Evolutionary conservation across 2,329 filamentous ascomycete genomes (phyloP).

Genomic region (Pestalotiopsis sp.): DNA sequence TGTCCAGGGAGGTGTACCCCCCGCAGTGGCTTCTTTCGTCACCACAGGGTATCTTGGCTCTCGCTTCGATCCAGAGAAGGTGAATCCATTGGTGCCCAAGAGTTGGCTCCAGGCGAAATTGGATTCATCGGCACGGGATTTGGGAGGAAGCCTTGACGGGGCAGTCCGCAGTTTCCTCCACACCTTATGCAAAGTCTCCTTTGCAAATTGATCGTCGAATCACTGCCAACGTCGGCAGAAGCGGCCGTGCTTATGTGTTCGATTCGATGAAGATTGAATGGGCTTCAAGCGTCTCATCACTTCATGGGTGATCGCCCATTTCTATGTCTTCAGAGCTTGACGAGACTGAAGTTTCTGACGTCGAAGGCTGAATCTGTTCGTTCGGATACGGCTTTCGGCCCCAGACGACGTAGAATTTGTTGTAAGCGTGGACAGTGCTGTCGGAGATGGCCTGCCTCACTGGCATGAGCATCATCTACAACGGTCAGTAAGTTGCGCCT

Average conservation of each 20-base stretch:
- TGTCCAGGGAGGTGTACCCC: background rate
- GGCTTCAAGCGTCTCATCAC: background rate
- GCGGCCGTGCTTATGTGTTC: background rate
- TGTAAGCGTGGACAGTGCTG: constrained; percentile 49
- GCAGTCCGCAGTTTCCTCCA: no score
- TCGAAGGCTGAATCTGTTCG: constrained; percentile 24
- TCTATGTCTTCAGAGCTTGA: background rate
- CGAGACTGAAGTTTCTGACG: background rate
- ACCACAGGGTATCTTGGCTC: no score
- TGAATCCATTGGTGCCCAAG: no score
- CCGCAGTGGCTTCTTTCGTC: background rate
- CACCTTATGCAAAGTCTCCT: background rate
- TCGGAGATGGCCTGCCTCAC: constrained; percentile 52
- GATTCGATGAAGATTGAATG: background rate
- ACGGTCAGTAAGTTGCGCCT: background rate
- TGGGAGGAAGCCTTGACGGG: no score
- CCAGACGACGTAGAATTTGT: constrained; percentile 52
- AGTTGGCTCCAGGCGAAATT: no score
- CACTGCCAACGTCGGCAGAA: background rate
- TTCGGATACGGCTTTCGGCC: constrained; percentile 50
- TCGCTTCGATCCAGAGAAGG: no score
- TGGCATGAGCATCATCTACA: constrained; percentile 49
- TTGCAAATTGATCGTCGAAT: background rate
- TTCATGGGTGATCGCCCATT: constrained; percentile 6
- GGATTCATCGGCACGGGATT: no score